Evolutionary conservation across 2,329 filamentous ascomycete species (phyloP).

Genomic region (Aspergillus ochraceoroseus): DNA sequence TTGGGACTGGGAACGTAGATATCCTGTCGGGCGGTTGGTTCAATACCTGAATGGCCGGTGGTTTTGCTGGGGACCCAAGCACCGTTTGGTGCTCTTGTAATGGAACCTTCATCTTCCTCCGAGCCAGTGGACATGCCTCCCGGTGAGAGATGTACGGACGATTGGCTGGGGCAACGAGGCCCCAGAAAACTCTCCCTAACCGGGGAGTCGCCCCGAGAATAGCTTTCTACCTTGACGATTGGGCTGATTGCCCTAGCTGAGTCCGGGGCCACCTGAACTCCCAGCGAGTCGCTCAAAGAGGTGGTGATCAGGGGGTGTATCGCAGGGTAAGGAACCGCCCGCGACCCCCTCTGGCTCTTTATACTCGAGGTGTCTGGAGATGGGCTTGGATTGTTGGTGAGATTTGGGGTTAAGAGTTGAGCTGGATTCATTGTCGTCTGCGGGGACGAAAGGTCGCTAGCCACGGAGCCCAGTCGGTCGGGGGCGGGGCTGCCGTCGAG

Average conservation of each 20-base stretch:
- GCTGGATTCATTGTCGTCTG: conserved; percentile 21
- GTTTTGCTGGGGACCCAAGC: conserved; percentile 42
- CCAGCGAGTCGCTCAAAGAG: conserved; percentile 25
- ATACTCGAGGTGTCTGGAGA: conserved; percentile 22
- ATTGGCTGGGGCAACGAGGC: conserved; percentile 30
- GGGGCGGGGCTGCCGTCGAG: conserved; percentile 5
- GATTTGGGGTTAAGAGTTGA: conserved; percentile 34
- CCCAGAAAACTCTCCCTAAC: conserved; percentile 26
- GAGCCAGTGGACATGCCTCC: conserved; percentile 26
- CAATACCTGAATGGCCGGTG: conserved; percentile 46
- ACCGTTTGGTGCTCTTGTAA: conserved; percentile 43
- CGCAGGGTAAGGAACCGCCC: conserved; percentile 19
- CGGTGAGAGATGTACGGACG: conserved; percentile 37
- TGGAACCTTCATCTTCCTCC: conserved; percentile 28
- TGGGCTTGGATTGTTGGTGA: conserved; percentile 30
- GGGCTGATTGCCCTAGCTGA: conserved; percentile 39
- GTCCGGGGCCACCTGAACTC: conserved; percentile 17
- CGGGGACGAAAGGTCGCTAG: conserved; percentile 16
- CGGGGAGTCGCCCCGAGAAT: conserved; percentile 44
- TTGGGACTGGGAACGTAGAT: conserved; percentile 47
- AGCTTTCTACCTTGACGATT: conserved; percentile 43
- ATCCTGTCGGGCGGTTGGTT: conserved; percentile 45
- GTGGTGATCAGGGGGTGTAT: conserved; percentile 26
- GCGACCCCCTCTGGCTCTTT: conserved; percentile 13
- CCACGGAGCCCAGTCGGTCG: conserved; percentile 1